A percentile compares a stretch with the other conserved stretches of the same genome.
Evolutionary conservation across 2,329 filamentous ascomycete species (phyloP).

Genomic region (Knoxdaviesia proteae): DNA sequence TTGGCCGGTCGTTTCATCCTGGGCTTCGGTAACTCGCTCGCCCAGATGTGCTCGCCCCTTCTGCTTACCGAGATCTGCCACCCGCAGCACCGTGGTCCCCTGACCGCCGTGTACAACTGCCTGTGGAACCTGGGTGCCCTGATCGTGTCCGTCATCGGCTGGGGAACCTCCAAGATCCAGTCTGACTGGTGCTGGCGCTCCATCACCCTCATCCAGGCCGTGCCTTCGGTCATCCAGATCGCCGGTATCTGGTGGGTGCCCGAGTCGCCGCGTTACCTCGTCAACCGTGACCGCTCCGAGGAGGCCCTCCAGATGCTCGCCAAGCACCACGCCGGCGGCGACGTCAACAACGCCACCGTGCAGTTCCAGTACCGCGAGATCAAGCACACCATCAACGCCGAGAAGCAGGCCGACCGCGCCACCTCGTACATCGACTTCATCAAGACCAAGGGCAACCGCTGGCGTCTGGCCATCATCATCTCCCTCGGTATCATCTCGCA

Average conservation of each 20-base stretch:
- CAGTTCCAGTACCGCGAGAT: conserved; percentile 49
- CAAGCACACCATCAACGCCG: conserved; percentile 37
- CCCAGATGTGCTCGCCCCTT: conserved; percentile 42
- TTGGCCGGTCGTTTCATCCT: conserved; percentile 18
- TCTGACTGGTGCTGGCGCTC: conserved; percentile 47
- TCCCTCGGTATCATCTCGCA: conserved; percentile 47
- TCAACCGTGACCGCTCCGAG: conserved; percentile 18
- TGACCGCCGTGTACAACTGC: conserved; percentile 48
- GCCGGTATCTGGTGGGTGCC: conserved; percentile 8
- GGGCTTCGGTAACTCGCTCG: conserved; percentile 46
- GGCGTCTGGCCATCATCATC: conserved; percentile 38
- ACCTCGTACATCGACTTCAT: conserved; percentile 40
- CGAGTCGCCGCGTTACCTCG: conserved; percentile 11
- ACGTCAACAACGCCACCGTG: conserved; percentile 35
- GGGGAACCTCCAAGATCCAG: conserved; percentile 35
- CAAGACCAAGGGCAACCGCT: conserved; percentile 40
- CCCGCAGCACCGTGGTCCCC: conserved; percentile 43
- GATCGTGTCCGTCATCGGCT: conserved; percentile 41
- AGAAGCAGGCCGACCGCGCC: conserved; percentile 24
- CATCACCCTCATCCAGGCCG: conserved; percentile 41
- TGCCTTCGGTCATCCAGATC: conserved; percentile 37
- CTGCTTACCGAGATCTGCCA: conserved; percentile 46
- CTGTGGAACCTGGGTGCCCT: conserved; percentile 41
- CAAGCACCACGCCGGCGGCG: conserved; percentile 42
- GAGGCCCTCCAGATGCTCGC: conserved; percentile 21